Conservation (phyloP, 768 basidiomycete genomes). For the Tulasnella calospora region DNA sequence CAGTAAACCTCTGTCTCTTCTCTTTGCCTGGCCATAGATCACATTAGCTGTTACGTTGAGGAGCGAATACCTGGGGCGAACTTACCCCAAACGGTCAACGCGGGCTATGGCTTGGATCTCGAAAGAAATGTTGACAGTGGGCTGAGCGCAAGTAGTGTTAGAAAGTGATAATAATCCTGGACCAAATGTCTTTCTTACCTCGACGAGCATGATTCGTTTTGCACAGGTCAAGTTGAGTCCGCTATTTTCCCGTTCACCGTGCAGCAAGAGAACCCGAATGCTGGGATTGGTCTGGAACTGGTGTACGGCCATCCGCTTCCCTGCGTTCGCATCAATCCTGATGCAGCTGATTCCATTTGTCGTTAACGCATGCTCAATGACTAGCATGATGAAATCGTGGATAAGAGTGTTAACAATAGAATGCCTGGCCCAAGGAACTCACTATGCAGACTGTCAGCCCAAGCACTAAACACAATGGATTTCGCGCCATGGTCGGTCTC, state of each 20-base stretch:
- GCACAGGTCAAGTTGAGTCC: constrained; percentile 78
- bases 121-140: constrained; percentile 71
- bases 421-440: constrained; percentile 32
- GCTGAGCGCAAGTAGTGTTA: constrained; percentile 31
- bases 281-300: constrained; percentile 61
- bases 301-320: constrained; percentile 57
- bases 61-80: not conserved
- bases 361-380: constrained; percentile 65
- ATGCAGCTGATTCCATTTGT: constrained; percentile 66
- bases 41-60: not conserved
- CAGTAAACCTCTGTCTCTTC: constrained; percentile 55
- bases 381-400: constrained; percentile 39
- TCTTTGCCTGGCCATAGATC: not conserved
- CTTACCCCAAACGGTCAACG: constrained; percentile 83
- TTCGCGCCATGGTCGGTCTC: constrained; percentile 64
- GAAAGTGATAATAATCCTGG: constrained; percentile 29
- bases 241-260: constrained; percentile 86
- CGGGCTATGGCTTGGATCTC: constrained; percentile 93
- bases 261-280: constrained; percentile 70
- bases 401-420: not conserved
- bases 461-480: constrained; percentile 85
- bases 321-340: constrained; percentile 62
- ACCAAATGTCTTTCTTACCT: constrained; percentile 49
- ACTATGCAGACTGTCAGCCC: constrained; percentile 83
- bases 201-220: constrained; percentile 70